These are phyloP conservation scores for Selaginella tamariscina DNA, from an alignment of 75 land plant genomes.

Conservation along the genomic window DNA sequence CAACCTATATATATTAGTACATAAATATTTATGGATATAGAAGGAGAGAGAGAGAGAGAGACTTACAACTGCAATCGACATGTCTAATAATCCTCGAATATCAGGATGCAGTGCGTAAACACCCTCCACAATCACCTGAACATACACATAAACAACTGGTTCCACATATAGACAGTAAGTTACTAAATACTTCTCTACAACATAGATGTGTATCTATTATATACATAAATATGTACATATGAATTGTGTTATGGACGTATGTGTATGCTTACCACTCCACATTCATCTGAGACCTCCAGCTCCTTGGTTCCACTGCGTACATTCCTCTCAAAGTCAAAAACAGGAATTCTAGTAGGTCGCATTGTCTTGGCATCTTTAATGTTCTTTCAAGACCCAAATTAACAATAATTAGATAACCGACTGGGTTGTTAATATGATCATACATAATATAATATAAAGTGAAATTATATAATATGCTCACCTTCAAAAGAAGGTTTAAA, in stretches of 20 bases:
- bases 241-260: background rate
- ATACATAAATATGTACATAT: background rate
- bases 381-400: slow-evolving; percentile 46
- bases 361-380: slow-evolving; percentile 54
- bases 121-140: slow-evolving; percentile 92
- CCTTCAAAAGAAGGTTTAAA: slow-evolving; percentile 76
- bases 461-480: slow-evolving; percentile 17
- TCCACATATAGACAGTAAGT: too few species aligned
- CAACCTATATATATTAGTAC: slow-evolving; percentile 45
- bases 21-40: background rate
- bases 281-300: slow-evolving; percentile 85
- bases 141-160: background rate
- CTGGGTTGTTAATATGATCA: slow-evolving; percentile 7
- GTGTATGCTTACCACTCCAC: slow-evolving; percentile 71
- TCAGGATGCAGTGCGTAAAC: slow-evolving; percentile 97
- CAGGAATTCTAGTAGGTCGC: slow-evolving; percentile 55
- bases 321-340: slow-evolving; percentile 88
- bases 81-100: slow-evolving; percentile 58
- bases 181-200: too few species aligned
- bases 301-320: slow-evolving; percentile 64
- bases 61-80: slow-evolving; percentile 98
- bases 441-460: slow-evolving; percentile 20
- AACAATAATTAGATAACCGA: background rate
- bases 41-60: background rate
- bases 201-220: too few species aligned